phyloP scores from a whole-genome alignment of 208 protist species.

The Acanthamoeba culbertsoni region DNA sequence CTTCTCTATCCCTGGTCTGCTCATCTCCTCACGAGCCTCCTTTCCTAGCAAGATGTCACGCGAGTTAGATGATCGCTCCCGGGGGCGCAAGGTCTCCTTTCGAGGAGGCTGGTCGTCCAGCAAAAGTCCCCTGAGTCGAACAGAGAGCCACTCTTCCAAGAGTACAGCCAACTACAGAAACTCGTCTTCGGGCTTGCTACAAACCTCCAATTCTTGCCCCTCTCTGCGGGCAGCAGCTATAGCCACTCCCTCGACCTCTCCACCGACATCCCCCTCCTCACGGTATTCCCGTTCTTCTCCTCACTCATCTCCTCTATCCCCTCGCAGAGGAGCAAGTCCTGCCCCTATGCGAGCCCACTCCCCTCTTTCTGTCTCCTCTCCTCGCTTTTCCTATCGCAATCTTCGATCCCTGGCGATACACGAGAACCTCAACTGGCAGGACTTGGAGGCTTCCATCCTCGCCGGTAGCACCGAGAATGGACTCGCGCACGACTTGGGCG shows the following conservation, averaged over 20 bases:
- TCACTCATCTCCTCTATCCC: neutral
- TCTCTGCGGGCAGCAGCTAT: no score
- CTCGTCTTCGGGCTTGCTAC: neutral
- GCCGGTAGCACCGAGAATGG: neutral
- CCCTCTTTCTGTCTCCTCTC: neutral
- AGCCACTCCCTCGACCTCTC: neutral
- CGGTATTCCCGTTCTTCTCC: neutral
- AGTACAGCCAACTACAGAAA: neutral
- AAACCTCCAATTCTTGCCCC: neutral
- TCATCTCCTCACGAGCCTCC: neutral
- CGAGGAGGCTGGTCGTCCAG: neutral
- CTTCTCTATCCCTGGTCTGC: neutral
- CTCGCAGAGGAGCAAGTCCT: neutral
- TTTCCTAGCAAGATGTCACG: neutral
- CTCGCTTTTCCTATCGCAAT: neutral
- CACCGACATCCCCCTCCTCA: neutral
- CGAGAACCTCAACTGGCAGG: slow-evolving; percentile 37
- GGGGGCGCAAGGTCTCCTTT: neutral
- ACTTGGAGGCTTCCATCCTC: slow-evolving; percentile 42
- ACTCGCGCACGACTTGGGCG: neutral
- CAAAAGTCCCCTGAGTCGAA: neutral
- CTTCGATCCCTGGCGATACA: neutral
- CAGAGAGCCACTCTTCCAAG: no score
- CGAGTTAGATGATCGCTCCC: neutral
- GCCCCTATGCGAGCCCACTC: neutral